phyloP scores from a whole-genome alignment of 2,329 filamentous ascomycete genomes.

The Talaromyces sp. region DNA sequence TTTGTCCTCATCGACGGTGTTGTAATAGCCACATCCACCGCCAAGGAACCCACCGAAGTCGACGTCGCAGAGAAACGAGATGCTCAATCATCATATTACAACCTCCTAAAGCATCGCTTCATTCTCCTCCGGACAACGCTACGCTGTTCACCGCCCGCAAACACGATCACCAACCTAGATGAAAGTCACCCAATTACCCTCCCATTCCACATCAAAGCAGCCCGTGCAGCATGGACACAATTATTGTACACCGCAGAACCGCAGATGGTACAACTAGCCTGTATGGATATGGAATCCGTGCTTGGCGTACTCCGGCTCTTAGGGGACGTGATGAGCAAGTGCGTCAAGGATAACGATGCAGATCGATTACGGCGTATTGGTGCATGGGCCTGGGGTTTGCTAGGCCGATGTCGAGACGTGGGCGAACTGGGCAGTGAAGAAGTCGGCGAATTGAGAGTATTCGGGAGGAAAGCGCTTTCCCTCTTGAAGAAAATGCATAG shows the following conservation, averaged over 20 bases:
- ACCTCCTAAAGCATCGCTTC: conserved; percentile 63
- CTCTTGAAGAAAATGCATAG: conserved; percentile 45
- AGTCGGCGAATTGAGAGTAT: conserved; percentile 69
- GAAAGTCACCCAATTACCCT: conserved; percentile 53
- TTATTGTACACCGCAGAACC: conserved; percentile 43
- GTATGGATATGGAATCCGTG: conserved; percentile 59
- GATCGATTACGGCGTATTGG: conserved; percentile 64
- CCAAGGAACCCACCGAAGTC: conserved; percentile 19
- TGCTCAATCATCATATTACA: conserved; percentile 65
- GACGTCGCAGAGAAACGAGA: conserved; percentile 35
- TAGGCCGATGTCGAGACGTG: conserved; percentile 69
- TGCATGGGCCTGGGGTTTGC: conserved; percentile 78
- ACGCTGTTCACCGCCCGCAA: conserved; percentile 51
- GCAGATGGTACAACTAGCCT: conserved; percentile 48
- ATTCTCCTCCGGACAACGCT: conserved; percentile 60
- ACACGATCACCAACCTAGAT: conserved; percentile 53
- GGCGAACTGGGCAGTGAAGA: conserved; percentile 73
- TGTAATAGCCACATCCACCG: conserved; percentile 7
- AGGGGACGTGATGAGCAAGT: conserved; percentile 55
- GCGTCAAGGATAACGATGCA: conserved; percentile 58
- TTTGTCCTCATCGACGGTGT: conserved; percentile 17
- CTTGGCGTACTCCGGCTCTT: conserved; percentile 63
- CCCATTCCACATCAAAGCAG: conserved; percentile 51
- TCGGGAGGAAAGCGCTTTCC: conserved; percentile 70
- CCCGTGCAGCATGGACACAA: conserved; percentile 55